These are phyloP conservation scores for Keithomyces neogunnii DNA, from an alignment of 2,329 filamentous ascomycete genomes.

Conservation along the genomic window DNA sequence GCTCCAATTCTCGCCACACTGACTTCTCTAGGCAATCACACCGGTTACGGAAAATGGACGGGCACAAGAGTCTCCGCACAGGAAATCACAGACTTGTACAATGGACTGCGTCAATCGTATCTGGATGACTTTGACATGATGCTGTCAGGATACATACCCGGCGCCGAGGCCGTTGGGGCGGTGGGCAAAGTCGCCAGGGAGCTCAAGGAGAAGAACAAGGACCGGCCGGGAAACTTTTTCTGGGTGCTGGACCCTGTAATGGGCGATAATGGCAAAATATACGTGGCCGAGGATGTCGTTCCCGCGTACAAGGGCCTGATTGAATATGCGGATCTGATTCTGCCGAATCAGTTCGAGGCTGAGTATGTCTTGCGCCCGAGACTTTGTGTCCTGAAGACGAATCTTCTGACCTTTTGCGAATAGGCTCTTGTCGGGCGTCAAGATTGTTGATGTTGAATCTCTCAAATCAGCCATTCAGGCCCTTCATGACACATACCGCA, in stretches of 20 bases:
- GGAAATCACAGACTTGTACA: slow-evolving; percentile 78
- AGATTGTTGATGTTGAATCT: slow-evolving; percentile 66
- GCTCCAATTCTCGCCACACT: slow-evolving; percentile 7
- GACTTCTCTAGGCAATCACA: slow-evolving; percentile 64
- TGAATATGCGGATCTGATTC: slow-evolving; percentile 75
- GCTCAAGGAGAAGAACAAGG: slow-evolving; percentile 56
- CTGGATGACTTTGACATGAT: slow-evolving; percentile 90
- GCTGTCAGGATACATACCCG: slow-evolving; percentile 90
- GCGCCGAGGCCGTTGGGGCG: slow-evolving; percentile 72
- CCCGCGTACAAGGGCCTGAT: slow-evolving; percentile 80
- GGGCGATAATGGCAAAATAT: slow-evolving; percentile 89
- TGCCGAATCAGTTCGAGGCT: slow-evolving; percentile 96
- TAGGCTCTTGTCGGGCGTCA: slow-evolving; percentile 76
- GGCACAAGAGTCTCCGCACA: slow-evolving; percentile 73
- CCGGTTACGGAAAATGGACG: slow-evolving; percentile 81
- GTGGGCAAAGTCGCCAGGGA: slow-evolving; percentile 80
- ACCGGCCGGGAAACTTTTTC: slow-evolving; percentile 71
- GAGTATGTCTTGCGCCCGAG: slow-evolving; percentile 52
- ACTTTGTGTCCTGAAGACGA: not conserved
- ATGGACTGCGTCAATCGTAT: slow-evolving; percentile 73
- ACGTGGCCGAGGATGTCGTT: slow-evolving; percentile 85
- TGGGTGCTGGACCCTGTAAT: slow-evolving; percentile 98
- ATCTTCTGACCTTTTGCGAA: slow-evolving; percentile 1
- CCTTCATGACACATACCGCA: slow-evolving; percentile 65
- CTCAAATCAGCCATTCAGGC: slow-evolving; percentile 66